These are phyloP conservation scores for Omphalotus olearius DNA, from an alignment of 1,284 basidiomycete species.

Conservation along the genomic window DNA sequence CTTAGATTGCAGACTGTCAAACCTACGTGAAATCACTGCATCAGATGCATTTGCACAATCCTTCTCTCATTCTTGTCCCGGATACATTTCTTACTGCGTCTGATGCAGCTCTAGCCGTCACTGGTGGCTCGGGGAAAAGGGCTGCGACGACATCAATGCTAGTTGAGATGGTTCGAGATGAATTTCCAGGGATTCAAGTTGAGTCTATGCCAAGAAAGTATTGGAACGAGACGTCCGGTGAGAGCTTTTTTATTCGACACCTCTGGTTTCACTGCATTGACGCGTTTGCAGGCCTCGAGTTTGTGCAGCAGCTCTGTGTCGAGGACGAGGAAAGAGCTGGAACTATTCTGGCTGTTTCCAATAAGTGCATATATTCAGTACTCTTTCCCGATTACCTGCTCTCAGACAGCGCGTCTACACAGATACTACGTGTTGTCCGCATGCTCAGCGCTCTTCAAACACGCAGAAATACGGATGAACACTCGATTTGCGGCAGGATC, in stretches of 20 bases:
- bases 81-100: constrained; percentile 66
- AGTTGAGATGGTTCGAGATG: constrained; percentile 69
- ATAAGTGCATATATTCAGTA: constrained; percentile 49
- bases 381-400: neutral
- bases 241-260: constrained; percentile 6
- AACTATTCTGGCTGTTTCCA: constrained; percentile 67
- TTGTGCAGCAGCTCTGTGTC: constrained; percentile 71
- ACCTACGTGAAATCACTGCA: constrained; percentile 88
- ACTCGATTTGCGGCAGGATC: constrained; percentile 67
- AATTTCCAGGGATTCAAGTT: constrained; percentile 64
- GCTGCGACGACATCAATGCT: constrained; percentile 52
- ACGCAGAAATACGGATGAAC: constrained; percentile 64
- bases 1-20: constrained; percentile 73
- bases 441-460: constrained; percentile 80
- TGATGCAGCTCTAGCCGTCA: constrained; percentile 26
- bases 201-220: constrained; percentile 70
- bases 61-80: constrained; percentile 71
- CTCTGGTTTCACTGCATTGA: constrained; percentile 13
- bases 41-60: constrained; percentile 76
- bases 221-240: constrained; percentile 80
- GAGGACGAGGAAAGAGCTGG: constrained; percentile 75
- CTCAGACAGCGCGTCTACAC: neutral
- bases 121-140: constrained; percentile 42
- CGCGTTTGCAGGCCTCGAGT: constrained; percentile 60
- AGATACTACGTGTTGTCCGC: constrained; percentile 90